These are phyloP conservation scores for Hemerocallis citrina DNA, from an alignment of 106 monocot genomes.

Conservation along the genomic window DNA sequence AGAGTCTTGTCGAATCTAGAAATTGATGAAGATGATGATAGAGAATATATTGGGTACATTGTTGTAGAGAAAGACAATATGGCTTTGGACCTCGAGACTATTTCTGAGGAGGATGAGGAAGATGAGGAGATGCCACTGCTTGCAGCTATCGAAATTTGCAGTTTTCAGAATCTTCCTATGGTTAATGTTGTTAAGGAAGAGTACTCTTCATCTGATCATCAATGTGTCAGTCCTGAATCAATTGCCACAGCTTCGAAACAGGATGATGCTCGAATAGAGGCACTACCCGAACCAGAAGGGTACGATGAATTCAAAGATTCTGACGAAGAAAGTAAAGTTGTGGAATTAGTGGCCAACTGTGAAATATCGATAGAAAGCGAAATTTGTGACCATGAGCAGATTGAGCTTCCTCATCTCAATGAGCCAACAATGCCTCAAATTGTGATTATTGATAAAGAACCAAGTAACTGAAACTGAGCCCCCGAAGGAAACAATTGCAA, in stretches of 20 bases:
- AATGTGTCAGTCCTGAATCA: background rate
- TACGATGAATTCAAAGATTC: constrained; percentile 5
- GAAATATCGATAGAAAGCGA: constrained; percentile 75
- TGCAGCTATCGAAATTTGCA: background rate
- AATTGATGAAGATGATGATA: constrained; percentile 1
- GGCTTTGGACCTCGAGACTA: constrained; percentile 3
- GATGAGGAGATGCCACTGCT: constrained; percentile 7
- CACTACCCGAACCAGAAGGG: background rate
- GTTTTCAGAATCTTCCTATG: background rate
- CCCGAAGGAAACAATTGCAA: background rate
- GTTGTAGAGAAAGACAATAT: background rate
- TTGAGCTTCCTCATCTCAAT: constrained; percentile 15
- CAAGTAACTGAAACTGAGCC: constrained; percentile 12
- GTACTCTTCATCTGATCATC: background rate
- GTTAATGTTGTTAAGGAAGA: background rate
- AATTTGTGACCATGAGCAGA: constrained; percentile 39
- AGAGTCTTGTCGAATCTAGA: background rate
- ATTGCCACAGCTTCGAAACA: background rate
- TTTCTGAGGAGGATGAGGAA: constrained; percentile 17
- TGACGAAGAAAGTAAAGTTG: constrained; percentile 27
- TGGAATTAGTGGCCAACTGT: constrained; percentile 33
- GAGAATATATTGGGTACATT: constrained; percentile 4
- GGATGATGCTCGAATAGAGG: background rate
- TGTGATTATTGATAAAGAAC: constrained; percentile 9
- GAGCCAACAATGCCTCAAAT: constrained; percentile 9